phyloP scores from a whole-genome alignment of 371 early-diverging fungal genomes.

The Encephalitozoon hellem region DNA sequence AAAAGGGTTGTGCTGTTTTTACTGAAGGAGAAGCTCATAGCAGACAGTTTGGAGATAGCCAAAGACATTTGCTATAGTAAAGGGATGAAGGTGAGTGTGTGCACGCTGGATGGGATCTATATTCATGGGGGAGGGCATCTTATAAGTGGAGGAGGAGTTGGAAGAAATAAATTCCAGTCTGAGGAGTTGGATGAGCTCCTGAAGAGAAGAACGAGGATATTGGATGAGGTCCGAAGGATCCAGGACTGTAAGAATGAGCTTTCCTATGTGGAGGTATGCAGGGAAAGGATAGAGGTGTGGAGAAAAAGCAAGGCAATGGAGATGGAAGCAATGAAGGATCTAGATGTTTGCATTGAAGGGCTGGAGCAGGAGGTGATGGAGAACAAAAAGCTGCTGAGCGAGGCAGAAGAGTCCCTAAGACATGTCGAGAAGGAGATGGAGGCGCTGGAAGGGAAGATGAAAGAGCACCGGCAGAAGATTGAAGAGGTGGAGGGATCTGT shows the following conservation, averaged over 20 bases:
- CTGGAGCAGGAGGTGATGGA: background rate
- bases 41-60: constrained; percentile 18
- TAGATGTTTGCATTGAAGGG: background rate
- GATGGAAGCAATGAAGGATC: background rate
- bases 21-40: constrained; percentile 61
- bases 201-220: constrained; percentile 21
- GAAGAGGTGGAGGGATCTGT: background rate
- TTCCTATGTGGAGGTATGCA: constrained; percentile 27
- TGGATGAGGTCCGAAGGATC: constrained; percentile 16
- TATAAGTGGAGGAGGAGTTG: constrained; percentile 69
- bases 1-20: constrained; percentile 73
- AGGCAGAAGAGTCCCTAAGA: background rate
- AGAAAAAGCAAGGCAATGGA: background rate
- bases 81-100: constrained; percentile 66
- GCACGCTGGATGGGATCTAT: background rate
- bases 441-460: background rate
- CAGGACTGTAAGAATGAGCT: constrained; percentile 27
- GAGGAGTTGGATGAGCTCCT: constrained; percentile 17
- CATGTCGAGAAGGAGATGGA: background rate
- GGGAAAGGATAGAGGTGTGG: constrained; percentile 28
- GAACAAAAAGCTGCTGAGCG: background rate
- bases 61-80: constrained; percentile 65
- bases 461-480: background rate
- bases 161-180: constrained; percentile 25
- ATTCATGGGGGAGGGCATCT: constrained; percentile 61